These are phyloP conservation scores for Lasiodiplodia theobromae DNA, from an alignment of 2,329 filamentous ascomycete species.

Conservation along the genomic window DNA sequence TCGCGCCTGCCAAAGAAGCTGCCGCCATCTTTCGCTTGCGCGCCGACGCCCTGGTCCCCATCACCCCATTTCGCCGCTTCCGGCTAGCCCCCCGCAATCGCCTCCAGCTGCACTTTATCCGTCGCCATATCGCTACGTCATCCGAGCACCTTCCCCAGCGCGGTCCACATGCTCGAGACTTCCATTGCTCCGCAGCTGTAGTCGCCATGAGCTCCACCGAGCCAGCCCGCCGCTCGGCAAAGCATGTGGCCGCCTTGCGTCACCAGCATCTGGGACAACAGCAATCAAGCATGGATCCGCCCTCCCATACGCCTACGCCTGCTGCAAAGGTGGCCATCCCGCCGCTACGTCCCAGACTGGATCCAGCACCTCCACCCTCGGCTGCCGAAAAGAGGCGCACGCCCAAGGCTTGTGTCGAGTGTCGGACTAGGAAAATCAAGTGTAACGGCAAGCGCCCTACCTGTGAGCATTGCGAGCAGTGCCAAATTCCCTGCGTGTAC, in stretches of 20 bases:
- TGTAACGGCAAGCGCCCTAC: slow-evolving; percentile 45
- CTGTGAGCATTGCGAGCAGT: slow-evolving; percentile 44
- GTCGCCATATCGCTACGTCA: neutral
- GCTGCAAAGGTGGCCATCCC: slow-evolving; percentile 39
- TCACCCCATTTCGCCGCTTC: too few species aligned
- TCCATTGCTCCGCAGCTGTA: neutral
- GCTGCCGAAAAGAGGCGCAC: slow-evolving; percentile 38
- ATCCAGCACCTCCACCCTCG: slow-evolving; percentile 31
- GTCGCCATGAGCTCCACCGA: neutral
- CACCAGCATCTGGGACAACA: neutral
- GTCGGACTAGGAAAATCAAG: slow-evolving; percentile 47
- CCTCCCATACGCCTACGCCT: neutral
- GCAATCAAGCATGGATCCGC: neutral
- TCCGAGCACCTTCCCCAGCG: neutral
- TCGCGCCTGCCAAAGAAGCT: too few species aligned
- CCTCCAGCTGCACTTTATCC: neutral
- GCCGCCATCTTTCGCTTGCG: too few species aligned
- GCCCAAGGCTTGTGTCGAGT: slow-evolving; percentile 43
- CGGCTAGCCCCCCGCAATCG: too few species aligned
- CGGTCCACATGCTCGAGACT: neutral
- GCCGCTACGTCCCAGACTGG: slow-evolving; percentile 35
- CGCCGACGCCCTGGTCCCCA: too few species aligned
- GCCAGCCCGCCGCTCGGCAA: neutral
- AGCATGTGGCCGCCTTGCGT: neutral
- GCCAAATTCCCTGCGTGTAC: slow-evolving; percentile 42